phyloP scores from a whole-genome alignment of 305 asterid genomes.

The Fraxinus sp. region DNA sequence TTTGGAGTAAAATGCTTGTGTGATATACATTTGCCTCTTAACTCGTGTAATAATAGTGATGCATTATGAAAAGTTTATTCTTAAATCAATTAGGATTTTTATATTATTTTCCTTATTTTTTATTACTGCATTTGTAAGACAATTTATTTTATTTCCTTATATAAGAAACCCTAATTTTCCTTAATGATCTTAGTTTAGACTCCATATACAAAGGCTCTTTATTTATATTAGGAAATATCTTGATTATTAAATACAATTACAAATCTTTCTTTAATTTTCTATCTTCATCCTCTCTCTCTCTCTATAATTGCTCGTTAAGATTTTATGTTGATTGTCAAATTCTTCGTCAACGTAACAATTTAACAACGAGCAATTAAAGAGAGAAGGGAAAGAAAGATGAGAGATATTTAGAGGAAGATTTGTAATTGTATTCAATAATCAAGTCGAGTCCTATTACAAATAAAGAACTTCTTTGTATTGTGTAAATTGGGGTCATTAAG shows the following conservation, averaged over 20 bases:
- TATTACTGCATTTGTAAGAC: background rate
- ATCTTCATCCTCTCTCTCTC: background rate
- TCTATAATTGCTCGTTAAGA: background rate
- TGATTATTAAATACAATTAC: background rate
- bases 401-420: background rate
- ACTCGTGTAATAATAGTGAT: background rate
- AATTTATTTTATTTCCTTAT: background rate
- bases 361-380: background rate
- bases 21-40: conserved; percentile 8
- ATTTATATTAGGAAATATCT: background rate
- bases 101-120: background rate
- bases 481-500: background rate
- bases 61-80: background rate
- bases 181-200: background rate
- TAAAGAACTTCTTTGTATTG: background rate
- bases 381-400: background rate
- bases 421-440: background rate
- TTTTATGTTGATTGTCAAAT: background rate
- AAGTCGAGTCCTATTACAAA: background rate
- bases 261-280: background rate
- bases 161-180: background rate
- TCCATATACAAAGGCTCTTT: background rate
- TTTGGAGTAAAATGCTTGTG: conserved; percentile 7
- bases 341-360: too few relatives aligned
- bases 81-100: background rate